Base-by-base conservation (phyloP, 116 monocot species). In the Zostera marina region DNA sequence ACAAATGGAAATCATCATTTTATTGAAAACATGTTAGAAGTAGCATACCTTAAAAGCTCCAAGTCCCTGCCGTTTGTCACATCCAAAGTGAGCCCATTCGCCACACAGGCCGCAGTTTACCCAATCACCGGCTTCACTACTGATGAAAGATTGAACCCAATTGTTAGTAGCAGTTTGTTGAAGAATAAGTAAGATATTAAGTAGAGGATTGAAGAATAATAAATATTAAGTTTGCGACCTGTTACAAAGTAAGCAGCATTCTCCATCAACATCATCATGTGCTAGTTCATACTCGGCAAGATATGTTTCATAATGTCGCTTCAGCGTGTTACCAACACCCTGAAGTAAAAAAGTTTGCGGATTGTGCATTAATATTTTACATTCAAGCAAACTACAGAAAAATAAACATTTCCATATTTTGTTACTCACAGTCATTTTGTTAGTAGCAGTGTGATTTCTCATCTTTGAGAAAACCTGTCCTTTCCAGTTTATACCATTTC, bases 81-180 rank as follows among this genome's bases (percentile, higher is more conserved):
- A 98, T 9, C 98, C 98, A 53, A 98, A 98, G 66, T 98, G 98
- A 0, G 98, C 98, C 98, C 98, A 98, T 54, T 90, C 98, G 23
- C 90, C 90, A 38, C 98, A 98, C 48, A 98, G 64, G 5, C 90
- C 90, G 41, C 98, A 90, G 48, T 98, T 98, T 44, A 98, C 98
- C 98, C 98, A 98, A 73, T 90, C 98, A 15, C 90, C 98, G 47
- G 90, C 77, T 1, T 85, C 85, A 42, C 98, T 98, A 86, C 98
- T 96, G 84, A n/a, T 48, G 47, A 74, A 67, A 67, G 55, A 45
- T 21, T 14, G 58, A 15, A 51, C 1, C 16, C 15, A 63, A 45
- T 39, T 25, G 61, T 61, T 32, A 61, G 26, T 16, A 25, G 3
- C 0, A 5, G 21, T 58, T 56, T 53, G 52, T 56, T 53, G 52